Evolutionary conservation across 371 early-diverging fungal genomes (phyloP), one percentile per base, ranked within the genome.

Genomic region (Mortierella sp.): DNA sequence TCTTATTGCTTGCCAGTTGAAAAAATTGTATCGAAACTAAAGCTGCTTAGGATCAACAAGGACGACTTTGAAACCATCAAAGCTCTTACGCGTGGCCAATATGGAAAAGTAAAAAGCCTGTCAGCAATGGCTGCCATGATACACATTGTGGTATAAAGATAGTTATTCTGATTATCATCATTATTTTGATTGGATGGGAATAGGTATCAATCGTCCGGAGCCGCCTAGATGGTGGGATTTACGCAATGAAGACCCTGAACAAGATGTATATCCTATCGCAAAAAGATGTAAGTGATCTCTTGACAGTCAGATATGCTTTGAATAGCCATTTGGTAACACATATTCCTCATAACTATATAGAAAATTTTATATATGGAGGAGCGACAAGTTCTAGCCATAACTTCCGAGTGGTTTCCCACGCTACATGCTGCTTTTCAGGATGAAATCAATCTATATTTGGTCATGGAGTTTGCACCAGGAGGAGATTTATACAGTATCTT

Each of bases 401-500:
- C 88, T 43, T 93, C 93, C 28, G 77, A 83, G 32, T 97, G 96
- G 96, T 90, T 97, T 40, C 93, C 89, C 5, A 71, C 56, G 54
- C 89, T 98, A 43, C 92, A 94, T 82, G 94, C 93, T 57, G 94
- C 97, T 8, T 99, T 99, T 82, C 98, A 99, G 83, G 98, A 98
- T 61, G 80, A 88, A 28, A 85, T 89, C 47, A 94, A 94, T 75
- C 83, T 98, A 45, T 98, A 97, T 83, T 87, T 98, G 76, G 93
- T 98, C 35, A 98, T 98, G 99, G 99, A 98, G 83, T 98, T 96
- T 83, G 87, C 96, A 23, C 95, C 98, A 1, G 99, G 97, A 43
- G 97, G 98, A 60, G 97, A 97, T 83, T 83, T 99, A 68, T 98
- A 99, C 89, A 95, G 95, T 42, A 90, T 98, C 83, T 84, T 97